phyloP scores from a whole-genome alignment of 1,284 basidiomycete genomes.

The Malassezia caprae region DNA sequence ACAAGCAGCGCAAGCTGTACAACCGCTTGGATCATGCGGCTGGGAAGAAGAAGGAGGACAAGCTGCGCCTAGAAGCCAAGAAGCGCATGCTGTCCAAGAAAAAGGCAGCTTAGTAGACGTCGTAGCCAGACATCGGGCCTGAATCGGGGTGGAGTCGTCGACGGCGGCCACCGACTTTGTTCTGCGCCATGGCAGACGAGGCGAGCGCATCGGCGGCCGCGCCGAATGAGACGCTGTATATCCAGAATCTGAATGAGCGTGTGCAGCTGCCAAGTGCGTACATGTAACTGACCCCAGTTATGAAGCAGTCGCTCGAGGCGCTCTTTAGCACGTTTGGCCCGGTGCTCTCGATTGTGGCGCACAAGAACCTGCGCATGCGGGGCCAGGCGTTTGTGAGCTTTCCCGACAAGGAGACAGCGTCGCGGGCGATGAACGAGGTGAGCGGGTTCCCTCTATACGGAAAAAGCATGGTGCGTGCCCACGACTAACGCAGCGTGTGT shows the following conservation, averaged over 20 bases:
- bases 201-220: neutral
- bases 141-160: neutral
- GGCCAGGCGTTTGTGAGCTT: conserved; percentile 97
- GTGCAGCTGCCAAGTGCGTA: conserved; percentile 58
- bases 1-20: conserved; percentile 89
- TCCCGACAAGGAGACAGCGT: conserved; percentile 65
- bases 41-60: conserved; percentile 66
- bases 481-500: conserved; percentile 63
- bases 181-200: neutral
- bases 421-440: conserved; percentile 81
- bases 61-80: conserved; percentile 32
- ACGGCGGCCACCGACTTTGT: neutral
- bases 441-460: conserved; percentile 88
- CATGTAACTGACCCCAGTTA: conserved; percentile 52
- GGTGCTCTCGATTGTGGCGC: conserved; percentile 82
- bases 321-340: conserved; percentile 89
- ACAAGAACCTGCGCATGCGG: conserved; percentile 86
- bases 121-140: neutral
- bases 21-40: conserved; percentile 87
- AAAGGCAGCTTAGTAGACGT: neutral
- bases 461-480: conserved; percentile 61
- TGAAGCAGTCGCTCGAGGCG: conserved; percentile 75
- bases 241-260: conserved; percentile 95
- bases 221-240: conserved; percentile 70
- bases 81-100: conserved; percentile 32